Base-by-base conservation (phyloP, 2,329 filamentous ascomycete genomes). In the Graphilbum ipis-grandicollis region DNA sequence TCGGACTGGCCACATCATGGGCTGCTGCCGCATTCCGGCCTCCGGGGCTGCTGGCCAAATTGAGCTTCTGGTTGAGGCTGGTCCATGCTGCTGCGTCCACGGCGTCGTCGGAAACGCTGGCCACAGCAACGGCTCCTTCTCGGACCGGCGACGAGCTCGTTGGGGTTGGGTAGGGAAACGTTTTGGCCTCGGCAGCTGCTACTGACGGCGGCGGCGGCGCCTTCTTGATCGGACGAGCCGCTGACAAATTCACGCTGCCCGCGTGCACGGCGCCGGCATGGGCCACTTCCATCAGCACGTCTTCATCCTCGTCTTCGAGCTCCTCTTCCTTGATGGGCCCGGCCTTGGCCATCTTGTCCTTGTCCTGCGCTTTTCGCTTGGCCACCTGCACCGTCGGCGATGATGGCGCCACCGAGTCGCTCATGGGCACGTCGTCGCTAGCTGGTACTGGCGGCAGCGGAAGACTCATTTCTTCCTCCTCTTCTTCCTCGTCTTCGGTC, bases 51-150 rank as follows among this genome's bases (percentile, higher is more conserved):
- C 71, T 84, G n/a, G 29, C 29, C 45, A 90, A 66, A 47, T 93
- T 93, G 43, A 98, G 66, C 48, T 79, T 88, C 50, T 75, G 75
- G 8, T 81, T 86, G 33, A 98, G 75, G 39, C 81, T 68, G 46
- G 85, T 93, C 86, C 90, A 96, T 1, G 83, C 75, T 1, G 79
- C 77, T 1, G 86, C 71, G 59, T 94, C 84, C 19, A 92, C 66
- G 2, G 68, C 53, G 7, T 68, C 60, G 45, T 75, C 39, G n/a
- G n/a, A n/a, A n/a, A n/a, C n/a, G n/a, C n/a, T n/a, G n/a, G n/a
- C n/a, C n/a, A n/a, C n/a, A n/a, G n/a, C n/a, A n/a, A n/a, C n/a
- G n/a, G n/a, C n/a, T n/a, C n/a, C n/a, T n/a, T n/a, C n/a, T n/a
- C n/a, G n/a, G n/a, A n/a, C 74, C 14, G 84, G 84, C 14, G 85